These are phyloP conservation scores for Boletus mariae DNA, from an alignment of 1,284 basidiomycete genomes.

Conservation along the genomic window DNA sequence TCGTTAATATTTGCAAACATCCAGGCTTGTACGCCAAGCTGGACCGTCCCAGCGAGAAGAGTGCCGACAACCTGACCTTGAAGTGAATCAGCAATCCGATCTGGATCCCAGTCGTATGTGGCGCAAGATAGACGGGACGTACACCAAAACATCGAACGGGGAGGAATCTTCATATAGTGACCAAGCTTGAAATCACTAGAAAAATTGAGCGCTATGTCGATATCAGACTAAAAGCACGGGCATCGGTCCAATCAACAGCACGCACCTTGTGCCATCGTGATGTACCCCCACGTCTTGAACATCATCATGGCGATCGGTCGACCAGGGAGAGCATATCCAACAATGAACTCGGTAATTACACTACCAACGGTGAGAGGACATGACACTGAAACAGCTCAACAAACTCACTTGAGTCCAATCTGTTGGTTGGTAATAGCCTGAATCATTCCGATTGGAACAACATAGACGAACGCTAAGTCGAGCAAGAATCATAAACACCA, in stretches of 20 bases:
- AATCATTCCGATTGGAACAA: slow-evolving; percentile 50
- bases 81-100: neutral
- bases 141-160: slow-evolving; percentile 44
- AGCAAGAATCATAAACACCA: neutral
- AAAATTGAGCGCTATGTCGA: slow-evolving; percentile 34
- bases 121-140: neutral
- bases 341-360: slow-evolving; percentile 46
- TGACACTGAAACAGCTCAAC: neutral
- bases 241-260: neutral
- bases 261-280: slow-evolving; percentile 37
- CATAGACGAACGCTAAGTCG: slow-evolving; percentile 41
- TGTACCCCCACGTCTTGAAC: slow-evolving; percentile 42
- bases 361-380: slow-evolving; percentile 8
- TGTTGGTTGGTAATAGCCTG: slow-evolving; percentile 42
- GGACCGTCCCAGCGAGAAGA: slow-evolving; percentile 39
- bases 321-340: slow-evolving; percentile 44
- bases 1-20: slow-evolving; percentile 32
- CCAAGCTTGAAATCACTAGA: slow-evolving; percentile 46
- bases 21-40: slow-evolving; percentile 45
- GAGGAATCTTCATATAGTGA: slow-evolving; percentile 54
- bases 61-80: slow-evolving; percentile 41
- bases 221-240: slow-evolving; percentile 1
- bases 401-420: slow-evolving; percentile 40
- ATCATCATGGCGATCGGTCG: slow-evolving; percentile 48
- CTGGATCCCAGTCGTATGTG: neutral